Base-by-base conservation (phyloP, 1,139 yeast species). In the Geotrichum australiense region DNA sequence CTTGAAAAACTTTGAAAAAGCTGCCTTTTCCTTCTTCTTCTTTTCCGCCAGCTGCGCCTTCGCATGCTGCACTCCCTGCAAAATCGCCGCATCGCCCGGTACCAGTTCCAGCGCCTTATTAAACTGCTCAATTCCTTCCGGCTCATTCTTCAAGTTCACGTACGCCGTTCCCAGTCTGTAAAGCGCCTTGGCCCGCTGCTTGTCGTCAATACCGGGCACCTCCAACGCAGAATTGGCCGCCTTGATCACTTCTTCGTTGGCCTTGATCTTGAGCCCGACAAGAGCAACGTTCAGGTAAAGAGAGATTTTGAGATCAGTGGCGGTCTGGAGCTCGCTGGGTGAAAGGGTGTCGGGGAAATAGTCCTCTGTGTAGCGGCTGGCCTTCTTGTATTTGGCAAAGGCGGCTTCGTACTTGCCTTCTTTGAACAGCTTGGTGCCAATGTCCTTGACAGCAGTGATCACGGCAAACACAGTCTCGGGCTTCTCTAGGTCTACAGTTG, bases 131-230 rank as follows among this genome's bases (percentile, higher is more conserved):
- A 80, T 67, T 0, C 96, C 94, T 43, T 68, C 70, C 18, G 78
- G 85, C 48, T 81, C 84, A 55, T 84, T 78, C 54, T 80, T 80
- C 11, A 70, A 65, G 21, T 74, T 64, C 45, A 74, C 61, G 37
- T 46, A 54, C 73, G 72, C 2, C 84, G 93, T 60, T 72, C 95
- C 96, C 63, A 86, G 78, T 59, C 96, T 78, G 67, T 82, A 89
- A 41, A 74, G 68, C 0, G 96, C 96, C 68, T 89, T 89, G 6
- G 94, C 86, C 59, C 73, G 74, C 22, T 84, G 77, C 52, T 77
- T 74, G 42, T 74, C 81, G 41, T 77, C 85, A 10, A 81, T 67
- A 2, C 66, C 71, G 35, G 78, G 80, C 21, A 71, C 73, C 28
- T 72, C 80, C 43, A 85, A 68, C 0, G 86, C 96, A 39, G 74